Evolutionary conservation across 495 filamentous ascomycete species (phyloP), one percentile per base, ranked within the genome.

Genomic region (Cudoniella acicularis): DNA sequence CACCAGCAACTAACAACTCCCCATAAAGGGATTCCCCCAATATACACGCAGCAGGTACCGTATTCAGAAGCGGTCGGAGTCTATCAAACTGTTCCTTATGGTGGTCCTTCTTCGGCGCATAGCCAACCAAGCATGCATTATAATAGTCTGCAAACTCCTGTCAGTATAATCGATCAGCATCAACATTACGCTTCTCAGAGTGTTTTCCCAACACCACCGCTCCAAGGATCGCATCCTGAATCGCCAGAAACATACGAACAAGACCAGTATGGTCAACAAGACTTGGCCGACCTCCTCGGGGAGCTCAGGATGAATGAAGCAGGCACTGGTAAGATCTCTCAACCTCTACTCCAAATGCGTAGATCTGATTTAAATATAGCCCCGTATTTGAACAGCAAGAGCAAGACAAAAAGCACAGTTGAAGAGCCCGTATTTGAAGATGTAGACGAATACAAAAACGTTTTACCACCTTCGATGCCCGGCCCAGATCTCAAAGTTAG

Each of bases 241-340:
- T 64, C 80, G 1, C 78, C 77, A 9, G 80, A 78, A 23, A 70
- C 72, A 17, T 79, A 79, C 62, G 77, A 86, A 41, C 78, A 79
- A 52, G 88, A 91, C 22, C 78, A 79, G 56, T 89, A 88, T 57
- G 83, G 81, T 21, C 81, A 87, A 47, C 81, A 86, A 30, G 83
- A 90, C 63, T 79, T 96, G 1, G 87, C 86, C 27, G 90, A 95
- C 62, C 85, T 90, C 30, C 76, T 94, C 52, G 92, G 93, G 17
- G 89, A 91, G 49, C 79, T 96, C 17, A 90, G 84, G 67, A 95
- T 98, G 68, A 87, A 96, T 54, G 89, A 93, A 63, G 87, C 80
- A 30, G 94, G 91, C 54, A 88, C 92, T 61, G 92, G 92, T 96
- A 80, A 69, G 88, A 69, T 9, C 4, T 8, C 48, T 58, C 24